phyloP scores from a whole-genome alignment of 2,329 filamentous ascomycete genomes.

The Pleoardoris graminearum region DNA sequence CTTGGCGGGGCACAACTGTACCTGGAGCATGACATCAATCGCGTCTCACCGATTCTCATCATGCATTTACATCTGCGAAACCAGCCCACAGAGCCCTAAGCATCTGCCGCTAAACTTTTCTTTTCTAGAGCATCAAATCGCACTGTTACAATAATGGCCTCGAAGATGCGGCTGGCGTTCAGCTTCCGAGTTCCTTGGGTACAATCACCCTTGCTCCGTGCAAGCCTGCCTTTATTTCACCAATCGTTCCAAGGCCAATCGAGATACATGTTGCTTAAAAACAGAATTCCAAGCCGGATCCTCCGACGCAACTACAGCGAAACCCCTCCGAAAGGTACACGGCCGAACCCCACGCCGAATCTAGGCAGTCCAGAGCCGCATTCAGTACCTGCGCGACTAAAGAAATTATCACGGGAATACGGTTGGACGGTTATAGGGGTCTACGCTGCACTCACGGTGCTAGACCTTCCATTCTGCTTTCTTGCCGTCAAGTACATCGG shows the following conservation, averaged over 20 bases:
- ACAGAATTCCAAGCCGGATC: not conserved
- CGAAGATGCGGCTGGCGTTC: not conserved
- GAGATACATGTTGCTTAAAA: not conserved
- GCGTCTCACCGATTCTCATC: not conserved
- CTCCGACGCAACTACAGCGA: conserved; percentile 1
- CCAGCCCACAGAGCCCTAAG: not conserved
- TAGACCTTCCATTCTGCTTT: conserved; percentile 94
- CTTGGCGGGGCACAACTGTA: not conserved
- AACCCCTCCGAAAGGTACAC: not conserved
- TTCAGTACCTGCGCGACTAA: conserved; percentile 67
- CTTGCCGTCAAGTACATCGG: conserved; percentile 78
- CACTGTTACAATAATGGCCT: not conserved
- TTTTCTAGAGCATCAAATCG: not conserved
- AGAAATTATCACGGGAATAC: conserved; percentile 83
- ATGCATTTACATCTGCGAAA: not conserved
- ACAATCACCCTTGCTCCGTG: not conserved
- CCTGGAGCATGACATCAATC: conserved; percentile 5
- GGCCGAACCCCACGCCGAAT: conserved; percentile 32
- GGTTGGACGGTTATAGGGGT: conserved; percentile 87
- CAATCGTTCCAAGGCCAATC: not conserved
- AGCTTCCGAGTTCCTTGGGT: not conserved
- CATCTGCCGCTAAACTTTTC: not conserved
- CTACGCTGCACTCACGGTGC: conserved; percentile 76
- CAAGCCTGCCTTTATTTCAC: not conserved
- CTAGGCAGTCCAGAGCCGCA: conserved; percentile 28